Conservation (phyloP, 257 asterid genomes). For the Parsonsia alboflavescens region DNA sequence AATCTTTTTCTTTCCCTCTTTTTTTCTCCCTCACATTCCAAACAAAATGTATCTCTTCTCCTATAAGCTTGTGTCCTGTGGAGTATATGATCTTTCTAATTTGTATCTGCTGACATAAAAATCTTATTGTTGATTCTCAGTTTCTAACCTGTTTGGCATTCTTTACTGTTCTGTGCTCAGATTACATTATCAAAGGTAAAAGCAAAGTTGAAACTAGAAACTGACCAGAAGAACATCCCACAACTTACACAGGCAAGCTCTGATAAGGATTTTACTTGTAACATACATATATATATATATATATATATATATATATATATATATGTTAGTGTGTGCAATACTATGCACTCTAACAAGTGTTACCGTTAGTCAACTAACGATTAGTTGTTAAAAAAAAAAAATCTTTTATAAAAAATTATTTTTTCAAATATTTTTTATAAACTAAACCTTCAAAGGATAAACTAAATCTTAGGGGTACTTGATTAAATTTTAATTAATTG, state of each 20-base stretch:
- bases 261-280: slow-evolving; percentile 14
- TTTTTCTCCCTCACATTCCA: neutral
- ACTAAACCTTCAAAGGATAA: too few species aligned
- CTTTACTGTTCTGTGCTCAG: slow-evolving; percentile 24
- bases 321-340: too few species aligned
- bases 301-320: too few species aligned
- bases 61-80: neutral
- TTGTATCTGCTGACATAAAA: neutral
- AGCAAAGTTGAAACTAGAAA: slow-evolving; percentile 65
- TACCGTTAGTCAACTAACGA: too few species aligned
- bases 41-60: neutral
- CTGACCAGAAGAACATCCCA: slow-evolving; percentile 54
- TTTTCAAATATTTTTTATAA: too few species aligned
- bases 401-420: too few species aligned
- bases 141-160: neutral
- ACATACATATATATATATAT: too few species aligned
- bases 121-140: neutral
- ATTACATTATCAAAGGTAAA: slow-evolving; percentile 70
- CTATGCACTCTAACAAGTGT: too few species aligned
- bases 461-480: too few species aligned
- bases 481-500: too few species aligned
- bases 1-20: neutral
- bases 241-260: slow-evolving; percentile 78
- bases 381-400: too few species aligned
- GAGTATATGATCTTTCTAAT: neutral